Percentiles rank a stretch among this genome's conserved stretches.
Evolutionary conservation across 2,329 filamentous ascomycete genomes (phyloP).

Genomic region (Raffaelea albimanens): DNA sequence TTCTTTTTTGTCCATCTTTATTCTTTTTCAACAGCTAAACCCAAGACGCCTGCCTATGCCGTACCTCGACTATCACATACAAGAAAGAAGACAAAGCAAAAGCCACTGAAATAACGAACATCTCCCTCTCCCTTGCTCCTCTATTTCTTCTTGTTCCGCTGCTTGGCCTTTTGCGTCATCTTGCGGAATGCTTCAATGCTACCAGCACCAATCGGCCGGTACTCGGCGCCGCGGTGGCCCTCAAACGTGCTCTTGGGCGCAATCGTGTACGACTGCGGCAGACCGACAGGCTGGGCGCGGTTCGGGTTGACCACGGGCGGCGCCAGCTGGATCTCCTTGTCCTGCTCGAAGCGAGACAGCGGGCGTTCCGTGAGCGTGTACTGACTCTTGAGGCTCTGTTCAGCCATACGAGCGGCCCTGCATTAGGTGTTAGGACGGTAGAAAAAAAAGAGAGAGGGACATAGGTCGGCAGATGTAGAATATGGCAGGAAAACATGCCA

Average conservation of each 20-base stretch:
- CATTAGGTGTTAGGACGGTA: no score
- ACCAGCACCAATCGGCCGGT: conserved; percentile 52
- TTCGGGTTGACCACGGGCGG: conserved; percentile 42
- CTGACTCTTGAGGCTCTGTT: conserved; percentile 28
- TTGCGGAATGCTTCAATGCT: conserved; percentile 56
- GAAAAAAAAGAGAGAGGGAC: conserved; percentile 1
- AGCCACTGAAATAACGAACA: neutral
- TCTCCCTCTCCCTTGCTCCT: no score
- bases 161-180: conserved; percentile 54
- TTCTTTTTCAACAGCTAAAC: no score
- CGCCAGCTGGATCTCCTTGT: conserved; percentile 49
- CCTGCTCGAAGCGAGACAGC: conserved; percentile 31
- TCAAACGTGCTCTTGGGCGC: conserved; percentile 55
- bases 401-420: conserved; percentile 45
- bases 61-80: no score
- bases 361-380: conserved; percentile 42
- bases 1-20: no score
- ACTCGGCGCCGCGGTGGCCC: conserved; percentile 36
- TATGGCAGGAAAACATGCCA: conserved; percentile 1
- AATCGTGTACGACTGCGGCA: conserved; percentile 49
- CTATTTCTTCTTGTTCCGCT: conserved; percentile 15
- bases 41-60: no score
- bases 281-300: conserved; percentile 44
- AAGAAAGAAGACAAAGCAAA: neutral
- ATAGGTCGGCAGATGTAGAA: conserved; percentile 5